Percentiles rank a stretch among this genome's conserved stretches.
Conservation (phyloP, 106 monocot species). For the Hemerocallis citrina region DNA sequence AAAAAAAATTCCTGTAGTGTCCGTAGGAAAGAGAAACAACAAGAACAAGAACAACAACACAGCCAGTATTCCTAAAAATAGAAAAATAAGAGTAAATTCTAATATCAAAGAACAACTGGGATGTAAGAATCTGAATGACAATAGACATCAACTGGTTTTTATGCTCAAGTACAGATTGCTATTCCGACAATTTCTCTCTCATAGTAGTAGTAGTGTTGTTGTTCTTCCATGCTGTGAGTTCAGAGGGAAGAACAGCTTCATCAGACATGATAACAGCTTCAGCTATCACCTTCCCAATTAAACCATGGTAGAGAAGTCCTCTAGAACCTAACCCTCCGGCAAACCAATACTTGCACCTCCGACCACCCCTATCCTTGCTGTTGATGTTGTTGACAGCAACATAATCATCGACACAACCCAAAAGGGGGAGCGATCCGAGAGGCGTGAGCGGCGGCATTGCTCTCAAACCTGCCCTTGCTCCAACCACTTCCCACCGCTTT, state of each 20-base stretch:
- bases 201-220: too few species aligned
- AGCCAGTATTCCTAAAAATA: too few species aligned
- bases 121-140: too few species aligned
- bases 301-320: constrained; percentile 88
- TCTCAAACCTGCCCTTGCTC: constrained; percentile 71
- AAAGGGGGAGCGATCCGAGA: constrained; percentile 71
- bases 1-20: too few species aligned
- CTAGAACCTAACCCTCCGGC: constrained; percentile 80
- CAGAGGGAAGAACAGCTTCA: constrained; percentile 62
- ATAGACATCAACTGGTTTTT: too few species aligned
- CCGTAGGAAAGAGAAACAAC: too few species aligned
- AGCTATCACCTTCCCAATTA: constrained; percentile 70
- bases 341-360: constrained; percentile 70
- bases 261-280: constrained; percentile 58
- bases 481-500: constrained; percentile 48
- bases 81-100: too few species aligned
- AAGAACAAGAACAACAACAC: too few species aligned
- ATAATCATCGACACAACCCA: constrained; percentile 58
- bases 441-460: constrained; percentile 89
- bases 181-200: not conserved
- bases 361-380: constrained; percentile 2
- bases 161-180: too few species aligned
- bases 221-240: constrained; percentile 78
- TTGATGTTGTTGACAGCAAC: too few species aligned
- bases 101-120: too few species aligned